Evolutionary conservation across 164 flowering plant genomes (phyloP).

Genomic region (Vitis rotundifolia): DNA sequence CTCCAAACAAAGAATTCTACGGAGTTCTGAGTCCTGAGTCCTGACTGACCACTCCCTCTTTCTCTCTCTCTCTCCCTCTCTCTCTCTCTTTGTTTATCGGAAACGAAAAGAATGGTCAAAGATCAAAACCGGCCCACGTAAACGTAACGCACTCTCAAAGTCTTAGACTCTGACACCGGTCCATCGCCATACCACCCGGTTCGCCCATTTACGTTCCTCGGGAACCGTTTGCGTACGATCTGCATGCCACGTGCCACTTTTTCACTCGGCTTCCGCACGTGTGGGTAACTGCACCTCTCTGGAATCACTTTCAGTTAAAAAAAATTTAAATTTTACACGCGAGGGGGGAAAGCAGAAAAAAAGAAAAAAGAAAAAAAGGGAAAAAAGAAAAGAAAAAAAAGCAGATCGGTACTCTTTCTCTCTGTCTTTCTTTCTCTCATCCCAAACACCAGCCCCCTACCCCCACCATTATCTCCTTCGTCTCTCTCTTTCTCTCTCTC

Average conservation of each 20-base stretch:
- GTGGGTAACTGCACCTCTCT: neutral
- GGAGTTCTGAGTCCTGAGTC: too few relatives aligned
- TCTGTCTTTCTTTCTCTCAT: neutral
- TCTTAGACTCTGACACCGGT: neutral
- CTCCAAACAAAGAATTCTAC: too few relatives aligned
- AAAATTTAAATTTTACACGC: too few relatives aligned
- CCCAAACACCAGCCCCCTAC: neutral
- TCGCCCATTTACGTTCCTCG: neutral
- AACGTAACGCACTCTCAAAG: neutral
- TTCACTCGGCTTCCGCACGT: neutral
- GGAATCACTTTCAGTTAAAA: neutral
- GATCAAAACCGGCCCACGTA: neutral
- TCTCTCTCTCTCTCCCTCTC: too few relatives aligned
- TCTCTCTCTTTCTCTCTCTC: neutral
- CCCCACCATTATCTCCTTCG: constrained; percentile 1
- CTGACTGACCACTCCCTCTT: too few relatives aligned
- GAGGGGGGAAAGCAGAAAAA: too few relatives aligned
- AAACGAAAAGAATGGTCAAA: neutral
- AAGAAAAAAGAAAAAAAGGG: too few relatives aligned
- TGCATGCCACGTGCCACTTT: neutral
- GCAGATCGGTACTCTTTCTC: neutral
- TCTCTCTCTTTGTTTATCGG: neutral
- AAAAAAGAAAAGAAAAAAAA: too few relatives aligned
- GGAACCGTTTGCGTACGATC: neutral
- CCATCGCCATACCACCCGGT: constrained; percentile 1